Evolutionary conservation across 805 yeast species (phyloP), one percentile per base, ranked within the genome.

Genomic region (Hanseniaspora guilliermondii): DNA sequence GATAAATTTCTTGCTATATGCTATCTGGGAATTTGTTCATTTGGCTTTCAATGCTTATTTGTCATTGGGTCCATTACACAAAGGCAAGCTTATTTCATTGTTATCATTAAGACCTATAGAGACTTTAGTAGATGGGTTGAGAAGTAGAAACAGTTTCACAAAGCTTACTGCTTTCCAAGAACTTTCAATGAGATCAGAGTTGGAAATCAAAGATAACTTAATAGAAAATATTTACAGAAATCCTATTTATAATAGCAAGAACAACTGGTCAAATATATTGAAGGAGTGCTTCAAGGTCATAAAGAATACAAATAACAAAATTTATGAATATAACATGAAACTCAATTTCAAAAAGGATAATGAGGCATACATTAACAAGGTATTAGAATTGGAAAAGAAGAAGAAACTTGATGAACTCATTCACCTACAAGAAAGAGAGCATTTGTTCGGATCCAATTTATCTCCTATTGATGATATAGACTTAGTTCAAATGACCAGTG

Each of bases 151-250:
- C 49, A 72, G 70, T 11, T 71, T 78, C 53, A 76, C 77, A 1
- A 75, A 79, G 56, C 63, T 80, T 56, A 79, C 87, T 1, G 88
- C 91, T 2, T 83, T 79, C 67, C 91, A 85, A 66, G 93, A 85
- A 62, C 69, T 84, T 53, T 83, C 86, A 0, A 81, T 76, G 60
- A 70, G 84, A 47, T 52, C 55, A 14, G 49, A 52, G 12, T 14
- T 52, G 11, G 30, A 36, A 70, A 88, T 7, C 76, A 80, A 1
- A 67, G 78, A 2, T 63, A 70, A 1, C 74, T 76, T 57, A 58
- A 67, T 3, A 73, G 76, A 49, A 22, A 53, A 47, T 12, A 41
- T 53, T 22, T 68, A 76, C 52, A 73, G 89, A 63, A 59, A 64
- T 30, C 70, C 79, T 3, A 75, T 84, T 27, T 84, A 79, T 63